Percentiles rank a stretch among this genome's conserved stretches.
Evolutionary conservation across 2,329 filamentous ascomycete genomes (phyloP).

Genomic region (Paraphaeosphaeria minitans): DNA sequence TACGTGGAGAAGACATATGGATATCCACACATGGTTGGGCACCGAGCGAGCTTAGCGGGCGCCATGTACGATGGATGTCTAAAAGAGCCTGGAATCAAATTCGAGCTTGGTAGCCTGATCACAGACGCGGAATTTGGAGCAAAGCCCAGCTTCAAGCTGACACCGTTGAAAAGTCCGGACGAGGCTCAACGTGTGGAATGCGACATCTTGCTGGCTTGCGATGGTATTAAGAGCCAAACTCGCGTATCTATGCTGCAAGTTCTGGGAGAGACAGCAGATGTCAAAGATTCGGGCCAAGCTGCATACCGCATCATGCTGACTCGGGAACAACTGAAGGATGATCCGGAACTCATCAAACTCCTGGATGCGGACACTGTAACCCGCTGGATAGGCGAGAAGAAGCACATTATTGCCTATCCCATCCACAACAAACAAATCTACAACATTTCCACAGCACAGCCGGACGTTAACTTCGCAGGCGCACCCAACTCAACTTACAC

Average conservation of each 20-base stretch:
- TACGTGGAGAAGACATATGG: slow-evolving; percentile 72
- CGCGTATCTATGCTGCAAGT: slow-evolving; percentile 60
- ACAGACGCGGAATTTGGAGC: slow-evolving; percentile 62
- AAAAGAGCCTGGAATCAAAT: slow-evolving; percentile 64
- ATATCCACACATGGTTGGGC: slow-evolving; percentile 80
- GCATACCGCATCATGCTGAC: slow-evolving; percentile 80
- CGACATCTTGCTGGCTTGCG: slow-evolving; percentile 53
- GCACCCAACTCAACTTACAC: slow-evolving; percentile 66
- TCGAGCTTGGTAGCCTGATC: slow-evolving; percentile 68
- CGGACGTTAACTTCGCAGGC: slow-evolving; percentile 63
- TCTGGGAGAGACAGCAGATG: slow-evolving; percentile 58
- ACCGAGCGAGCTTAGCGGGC: slow-evolving; percentile 73
- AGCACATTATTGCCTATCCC: slow-evolving; percentile 80
- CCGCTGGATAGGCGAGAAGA: slow-evolving; percentile 75
- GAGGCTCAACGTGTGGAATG: slow-evolving; percentile 60
- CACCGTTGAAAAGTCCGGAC: slow-evolving; percentile 56
- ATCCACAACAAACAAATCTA: slow-evolving; percentile 70
- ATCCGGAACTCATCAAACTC: slow-evolving; percentile 70
- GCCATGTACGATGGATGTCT: slow-evolving; percentile 74
- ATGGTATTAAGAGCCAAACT: slow-evolving; percentile 56
- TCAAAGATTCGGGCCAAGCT: slow-evolving; percentile 74
- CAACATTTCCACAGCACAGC: slow-evolving; percentile 68
- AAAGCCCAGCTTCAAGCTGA: slow-evolving; percentile 63
- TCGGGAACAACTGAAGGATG: slow-evolving; percentile 67
- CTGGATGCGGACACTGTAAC: slow-evolving; percentile 70